Conservation (phyloP, 2,329 filamentous ascomycete genomes). For the Diaporthe citri region DNA sequence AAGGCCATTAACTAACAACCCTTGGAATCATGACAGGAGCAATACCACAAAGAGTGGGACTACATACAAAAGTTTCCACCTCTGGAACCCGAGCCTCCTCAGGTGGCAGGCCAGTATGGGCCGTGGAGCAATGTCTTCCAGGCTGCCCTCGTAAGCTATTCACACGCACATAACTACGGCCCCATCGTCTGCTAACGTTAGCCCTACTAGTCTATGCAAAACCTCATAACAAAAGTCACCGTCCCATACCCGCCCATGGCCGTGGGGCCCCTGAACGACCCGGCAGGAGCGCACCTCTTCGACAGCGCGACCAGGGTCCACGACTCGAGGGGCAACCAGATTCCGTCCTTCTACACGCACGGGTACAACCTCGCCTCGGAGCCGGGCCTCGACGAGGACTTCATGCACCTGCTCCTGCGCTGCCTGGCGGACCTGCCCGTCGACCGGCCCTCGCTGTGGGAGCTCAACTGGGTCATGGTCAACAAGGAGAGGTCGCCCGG, state of each 20-base stretch:
- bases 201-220: not conserved
- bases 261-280: constrained; percentile 4
- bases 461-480: not conserved
- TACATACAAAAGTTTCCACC: not conserved
- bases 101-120: constrained; percentile 12
- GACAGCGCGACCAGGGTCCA: not conserved
- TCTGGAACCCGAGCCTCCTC: not conserved
- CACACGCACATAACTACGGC: not conserved
- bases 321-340: not conserved
- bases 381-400: not conserved
- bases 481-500: not conserved
- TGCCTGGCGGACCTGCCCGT: constrained; percentile 3
- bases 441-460: constrained; percentile 4
- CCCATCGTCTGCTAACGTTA: not conserved
- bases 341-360: constrained; percentile 12
- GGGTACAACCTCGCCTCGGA: not conserved
- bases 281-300: not conserved
- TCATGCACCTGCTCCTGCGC: not conserved
- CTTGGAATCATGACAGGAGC: not conserved
- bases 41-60: constrained; percentile 33
- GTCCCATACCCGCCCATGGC: constrained; percentile 1
- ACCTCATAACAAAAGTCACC: not conserved
- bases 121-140: constrained; percentile 29
- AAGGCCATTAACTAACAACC: not conserved
- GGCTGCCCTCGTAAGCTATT: not conserved